Evolutionary conservation across 495 filamentous ascomycete genomes (phyloP), one percentile per base, ranked within the genome.

Genomic region (Hypoxylon fragiforme): DNA sequence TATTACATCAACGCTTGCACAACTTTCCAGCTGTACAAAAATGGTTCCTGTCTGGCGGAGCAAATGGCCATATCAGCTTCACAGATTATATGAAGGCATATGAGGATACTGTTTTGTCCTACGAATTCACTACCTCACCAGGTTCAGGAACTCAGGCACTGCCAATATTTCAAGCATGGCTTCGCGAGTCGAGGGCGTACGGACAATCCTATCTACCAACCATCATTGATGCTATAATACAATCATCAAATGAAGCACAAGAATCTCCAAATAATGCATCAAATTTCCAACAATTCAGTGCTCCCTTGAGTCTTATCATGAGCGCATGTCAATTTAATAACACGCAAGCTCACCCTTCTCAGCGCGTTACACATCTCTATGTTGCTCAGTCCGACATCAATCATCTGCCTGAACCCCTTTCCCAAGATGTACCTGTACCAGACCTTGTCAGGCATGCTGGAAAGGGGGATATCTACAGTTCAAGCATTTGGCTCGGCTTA

Each of bases 401-500:
- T 6, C 75, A 83, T 37, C 77, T 95, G 0, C 90, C 94, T 1
- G 42, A 64, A 1, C 40, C 63, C 1, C 65, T 96, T 3, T 78
- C 72, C 36, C 69, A 72, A 1, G 90, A 94, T 59, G 68, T 96
- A 0, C 87, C 88, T 0, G 77, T 78, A 0, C 94, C 94, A 0
- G 57, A 76, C 0, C 44, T 90, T 3, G 85, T 97, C 3, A 54
- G 46, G 16, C 50, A 73, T 24, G 74, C 81, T 7, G 84, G 90
- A 7, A 85, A 86, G 32, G 73, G 71, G 15, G 92, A 97, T 70
- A 70, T 97, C 8, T 97, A 98, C 63, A 81, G 83, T 58, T 83
- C 85, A 9, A 92, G 86, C 63, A 70, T 98, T 18, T 98, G 94
- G 94, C 78, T 97, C 3, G 94, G 94, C 7, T 71, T 86, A 3